Base-by-base conservation (phyloP, 1,284 basidiomycete species). In the Ceratorhiza oryzae-sativae region DNA sequence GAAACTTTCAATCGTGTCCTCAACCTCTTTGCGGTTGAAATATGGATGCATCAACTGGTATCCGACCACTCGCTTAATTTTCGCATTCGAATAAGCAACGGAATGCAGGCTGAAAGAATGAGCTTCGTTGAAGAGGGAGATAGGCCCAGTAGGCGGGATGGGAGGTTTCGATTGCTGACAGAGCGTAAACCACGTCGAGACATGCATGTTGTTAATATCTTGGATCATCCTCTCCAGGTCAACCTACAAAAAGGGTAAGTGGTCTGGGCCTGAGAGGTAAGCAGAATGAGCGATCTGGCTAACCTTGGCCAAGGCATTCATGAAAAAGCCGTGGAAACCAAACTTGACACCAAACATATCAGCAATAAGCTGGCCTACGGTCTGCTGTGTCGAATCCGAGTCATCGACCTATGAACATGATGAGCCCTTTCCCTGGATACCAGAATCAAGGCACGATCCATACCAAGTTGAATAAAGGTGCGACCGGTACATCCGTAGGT, bases 191-290 rank as follows among this genome's bases (percentile, higher is more conserved):
- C 94, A 97, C 4, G 87, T 89, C 73, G 87, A 84, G 51, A 95
- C 90, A 78, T 96, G 94, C 76, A 88, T 87, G 78, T 95, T 93
- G 78, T 95, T 95, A 77, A 94, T 92, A 63, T 95, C 92, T 77
- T 95, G 92, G 1, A 94, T 86, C 72, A 87, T 82, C 75, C 92
- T 90, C 49, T 90, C 86, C 51, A 89, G 85, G 77, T 82, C 84
- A 78, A 87, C 81, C 85, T 86, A 67, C 12, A 34, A 56, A 13
- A 13, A 39, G 27, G 56, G 61, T 53, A 58, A 55, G 61, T 55
- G 12, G 48, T 45, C 23, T 45, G 63, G 1, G 61, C 46, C 12
- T 20, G n/a, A 6, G 13, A 27, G 48, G 27, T 41, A 3, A 72
- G 1, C 25, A n/a, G 34, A 39, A 41, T 59, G 48, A 42, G 68